Evolutionary conservation across 495 filamentous ascomycete genomes (phyloP).

Genomic region (Penicillium flavigenum): DNA sequence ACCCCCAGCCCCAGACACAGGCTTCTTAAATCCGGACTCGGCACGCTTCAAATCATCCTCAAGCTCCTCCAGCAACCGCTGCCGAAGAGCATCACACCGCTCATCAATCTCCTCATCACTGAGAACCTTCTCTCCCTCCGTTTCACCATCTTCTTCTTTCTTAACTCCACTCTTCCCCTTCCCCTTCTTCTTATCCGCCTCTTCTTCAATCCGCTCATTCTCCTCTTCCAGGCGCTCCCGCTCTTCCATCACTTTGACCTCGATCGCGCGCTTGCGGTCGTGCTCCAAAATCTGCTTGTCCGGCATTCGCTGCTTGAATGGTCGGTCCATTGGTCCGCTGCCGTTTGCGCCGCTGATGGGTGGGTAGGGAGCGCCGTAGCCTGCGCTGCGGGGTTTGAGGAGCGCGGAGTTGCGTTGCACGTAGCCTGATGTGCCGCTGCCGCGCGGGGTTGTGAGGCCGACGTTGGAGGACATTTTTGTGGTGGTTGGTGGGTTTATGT

Average conservation of each 20-base stretch:
- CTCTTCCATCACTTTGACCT: constrained; percentile 89
- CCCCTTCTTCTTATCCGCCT: constrained; percentile 14
- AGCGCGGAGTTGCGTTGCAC: constrained; percentile 93
- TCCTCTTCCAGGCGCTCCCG: constrained; percentile 87
- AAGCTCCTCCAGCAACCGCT: constrained; percentile 34
- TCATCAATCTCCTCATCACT: constrained; percentile 64
- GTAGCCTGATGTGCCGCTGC: constrained; percentile 94
- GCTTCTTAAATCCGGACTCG: constrained; percentile 3
- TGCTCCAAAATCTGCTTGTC: constrained; percentile 93
- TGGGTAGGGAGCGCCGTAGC: constrained; percentile 56
- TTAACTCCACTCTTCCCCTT: constrained; percentile 8
- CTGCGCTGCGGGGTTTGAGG: constrained; percentile 68
- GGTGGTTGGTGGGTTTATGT: constrained; percentile 3
- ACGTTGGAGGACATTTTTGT: constrained; percentile 90
- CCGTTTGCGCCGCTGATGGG: constrained; percentile 29
- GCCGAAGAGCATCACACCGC: constrained; percentile 33
- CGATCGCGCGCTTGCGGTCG: constrained; percentile 82
- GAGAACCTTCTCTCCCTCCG: constrained; percentile 65
- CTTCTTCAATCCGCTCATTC: constrained; percentile 50
- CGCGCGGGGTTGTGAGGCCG: constrained; percentile 91
- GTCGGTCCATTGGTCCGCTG: constrained; percentile 44
- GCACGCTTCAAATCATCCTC: constrained; percentile 26
- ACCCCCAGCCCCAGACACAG: neutral
- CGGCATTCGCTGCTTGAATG: constrained; percentile 81
- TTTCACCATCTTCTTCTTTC: constrained; percentile 48